Percentiles rank a stretch among this genome's conserved stretches.
Conservation (phyloP, 2,329 filamentous ascomycete species). For the Fusarium concolor region DNA sequence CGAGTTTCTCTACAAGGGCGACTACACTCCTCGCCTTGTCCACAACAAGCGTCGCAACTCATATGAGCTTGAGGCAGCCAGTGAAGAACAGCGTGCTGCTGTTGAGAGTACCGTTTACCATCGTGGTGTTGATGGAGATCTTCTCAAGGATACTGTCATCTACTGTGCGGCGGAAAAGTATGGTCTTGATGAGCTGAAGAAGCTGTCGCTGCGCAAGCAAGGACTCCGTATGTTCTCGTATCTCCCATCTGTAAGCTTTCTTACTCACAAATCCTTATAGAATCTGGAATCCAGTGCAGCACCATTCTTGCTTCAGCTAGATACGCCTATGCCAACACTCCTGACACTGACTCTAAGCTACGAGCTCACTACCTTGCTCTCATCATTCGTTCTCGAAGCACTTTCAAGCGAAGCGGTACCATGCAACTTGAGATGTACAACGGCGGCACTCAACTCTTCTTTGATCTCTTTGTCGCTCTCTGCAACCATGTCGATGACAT, state of each 20-base stretch:
- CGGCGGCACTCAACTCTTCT: constrained; percentile 85
- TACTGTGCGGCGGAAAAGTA: constrained; percentile 92
- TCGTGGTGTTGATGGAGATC: constrained; percentile 70
- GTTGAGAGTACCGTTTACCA: constrained; percentile 77
- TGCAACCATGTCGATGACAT: constrained; percentile 88
- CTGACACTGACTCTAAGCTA: constrained; percentile 89
- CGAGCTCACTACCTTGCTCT: constrained; percentile 91
- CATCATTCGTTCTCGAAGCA: constrained; percentile 87
- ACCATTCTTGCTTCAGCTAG: constrained; percentile 90
- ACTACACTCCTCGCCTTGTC: constrained; percentile 86
- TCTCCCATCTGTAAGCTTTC: not conserved
- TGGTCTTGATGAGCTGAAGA: constrained; percentile 84
- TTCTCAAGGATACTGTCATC: constrained; percentile 90
- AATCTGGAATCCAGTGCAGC: constrained; percentile 83
- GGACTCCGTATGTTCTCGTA: constrained; percentile 72
- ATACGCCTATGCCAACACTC: constrained; percentile 89
- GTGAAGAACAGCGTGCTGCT: constrained; percentile 57
- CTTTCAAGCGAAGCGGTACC: constrained; percentile 92
- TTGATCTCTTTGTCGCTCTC: constrained; percentile 92
- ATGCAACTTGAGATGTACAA: constrained; percentile 96
- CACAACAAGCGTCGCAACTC: constrained; percentile 84
- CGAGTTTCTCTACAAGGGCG: constrained; percentile 93
- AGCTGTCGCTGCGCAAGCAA: constrained; percentile 87
- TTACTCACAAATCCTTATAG: constrained; percentile 47
- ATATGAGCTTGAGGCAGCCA: constrained; percentile 80